Evolutionary conservation across 202 grass and related monocot species (phyloP).

Genomic region (Musa balbisiana): DNA sequence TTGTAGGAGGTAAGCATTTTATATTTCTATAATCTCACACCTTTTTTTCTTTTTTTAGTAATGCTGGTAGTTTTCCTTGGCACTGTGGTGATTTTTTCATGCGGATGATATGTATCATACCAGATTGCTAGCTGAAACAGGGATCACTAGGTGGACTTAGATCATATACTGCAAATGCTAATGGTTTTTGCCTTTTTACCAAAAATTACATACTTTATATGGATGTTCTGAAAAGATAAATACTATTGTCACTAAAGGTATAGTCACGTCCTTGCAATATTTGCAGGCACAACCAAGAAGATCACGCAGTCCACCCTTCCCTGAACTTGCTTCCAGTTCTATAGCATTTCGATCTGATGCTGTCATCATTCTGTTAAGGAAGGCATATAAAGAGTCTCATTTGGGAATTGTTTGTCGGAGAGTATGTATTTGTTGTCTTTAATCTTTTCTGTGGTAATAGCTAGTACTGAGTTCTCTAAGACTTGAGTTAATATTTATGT

Average conservation of each 20-base stretch:
- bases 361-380: conserved; percentile 67
- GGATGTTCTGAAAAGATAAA: neutral
- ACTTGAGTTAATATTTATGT: conserved; percentile 22
- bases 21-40: too few species aligned
- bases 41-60: too few species aligned
- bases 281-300: conserved; percentile 70
- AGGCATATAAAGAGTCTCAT: conserved; percentile 62
- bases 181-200: neutral
- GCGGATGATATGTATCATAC: neutral
- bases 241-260: neutral
- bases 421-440: conserved; percentile 46
- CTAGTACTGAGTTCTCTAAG: conserved; percentile 14
- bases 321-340: conserved; percentile 50
- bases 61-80: too few species aligned
- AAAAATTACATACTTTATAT: neutral
- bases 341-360: conserved; percentile 81
- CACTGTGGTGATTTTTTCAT: neutral
- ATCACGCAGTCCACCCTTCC: conserved; percentile 57
- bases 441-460: conserved; percentile 18
- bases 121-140: neutral
- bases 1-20: too few species aligned
- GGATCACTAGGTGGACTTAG: neutral
- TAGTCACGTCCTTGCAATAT: neutral
- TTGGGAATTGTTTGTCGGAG: conserved; percentile 81
- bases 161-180: neutral